Base-by-base conservation (phyloP, 371 early-diverging fungal species). In the Rhizopus delemar region DNA sequence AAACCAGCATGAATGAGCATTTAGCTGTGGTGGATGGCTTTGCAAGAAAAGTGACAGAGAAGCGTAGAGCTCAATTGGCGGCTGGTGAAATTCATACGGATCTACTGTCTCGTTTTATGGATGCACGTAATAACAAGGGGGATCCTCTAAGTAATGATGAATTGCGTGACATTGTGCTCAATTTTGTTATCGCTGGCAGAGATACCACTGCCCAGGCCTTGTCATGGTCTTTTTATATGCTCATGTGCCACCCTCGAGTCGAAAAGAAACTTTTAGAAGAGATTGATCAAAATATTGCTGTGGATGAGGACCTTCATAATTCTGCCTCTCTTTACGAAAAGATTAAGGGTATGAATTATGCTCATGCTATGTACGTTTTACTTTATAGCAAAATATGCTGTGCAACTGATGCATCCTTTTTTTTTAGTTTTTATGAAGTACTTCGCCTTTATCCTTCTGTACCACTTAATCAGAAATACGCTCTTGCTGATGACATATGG, bases 201-300 rank as follows among this genome's bases (percentile, higher is more conserved):
- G 89, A 90, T 53, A 87, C 89, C 0, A 90, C 91, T 3, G 87
- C 89, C 0, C 88, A 88, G 59, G 84, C 88, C 0, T 74, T 91
- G 9, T 81, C 81, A 5, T 92, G 92, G 92, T 76, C 83, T 33
- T 82, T 88, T 58, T 88, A 79, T 51, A 71, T 71, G 35, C 71
- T 92, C n/a, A 65, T 78, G 51, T 69, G 75, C 29, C 74, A 85
- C 46, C 82, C 86, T 0, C 59, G 70, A 1, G 80, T 86, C 0
- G 81, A 86, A 58, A 51, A 56, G n/a, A 83, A 77, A 45, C 62
- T 92, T 12, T 57, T 83, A 28, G 76, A 82, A 35, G 91, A 91
- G 56, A 81, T 88, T 28, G 49, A 68, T 5, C 38, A 60, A 5
- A 22, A 73, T 8, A 57, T 85, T 22, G 22, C 22, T 8, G 51